Evolutionary conservation across 257 asterid species (phyloP), one percentile per base, ranked within the genome.

Genomic region (Jasminum sambac): DNA sequence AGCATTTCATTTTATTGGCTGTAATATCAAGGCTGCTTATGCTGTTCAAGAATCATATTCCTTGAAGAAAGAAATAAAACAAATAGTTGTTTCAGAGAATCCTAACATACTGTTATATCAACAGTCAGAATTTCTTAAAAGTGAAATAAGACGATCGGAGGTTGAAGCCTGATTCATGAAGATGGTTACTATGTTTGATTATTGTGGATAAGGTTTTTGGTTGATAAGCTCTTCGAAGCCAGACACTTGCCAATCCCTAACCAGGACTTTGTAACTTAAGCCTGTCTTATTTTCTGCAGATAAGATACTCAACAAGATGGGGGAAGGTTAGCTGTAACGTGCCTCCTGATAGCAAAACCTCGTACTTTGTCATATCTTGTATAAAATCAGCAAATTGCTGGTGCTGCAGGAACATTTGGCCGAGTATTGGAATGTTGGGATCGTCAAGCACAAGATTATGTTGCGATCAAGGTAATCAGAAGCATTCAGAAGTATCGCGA

Each of bases 381-480:
- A 82, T 83, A 83, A 78, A 73, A 82, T 86, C 89, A 86, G 90
- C 88, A 79, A 80, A 85, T 91, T 89, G 84, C 87, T 87, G 78
- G 90, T 89, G 88, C 88, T 85, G 93, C 88, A 91, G 98, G 98
- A 88, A 91, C 98, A 70, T 91, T 89, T 81, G 96, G 94, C 69
- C 93, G 84, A 72, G 98, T 91, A 68, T 85, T 91, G 92, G 96
- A 91, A 83, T 91, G 98, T 84, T 88, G 95, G 87, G 96, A 91
- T 72, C 92, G 91, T 67, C 85, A 89, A 74, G 78, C 80, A 38
- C 75, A 81, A 66, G 91, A 83, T 41, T 70, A 74, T 63, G 96
- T 87, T 72, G 96, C 98, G 71, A 73, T 91, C 76, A 89, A 91
- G 84, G 90, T 89, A 63, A 69, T 91, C 76, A 86, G 95, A 75